Conservation (phyloP, 805 yeast species). For the Scheffersomyces ergatensis region DNA sequence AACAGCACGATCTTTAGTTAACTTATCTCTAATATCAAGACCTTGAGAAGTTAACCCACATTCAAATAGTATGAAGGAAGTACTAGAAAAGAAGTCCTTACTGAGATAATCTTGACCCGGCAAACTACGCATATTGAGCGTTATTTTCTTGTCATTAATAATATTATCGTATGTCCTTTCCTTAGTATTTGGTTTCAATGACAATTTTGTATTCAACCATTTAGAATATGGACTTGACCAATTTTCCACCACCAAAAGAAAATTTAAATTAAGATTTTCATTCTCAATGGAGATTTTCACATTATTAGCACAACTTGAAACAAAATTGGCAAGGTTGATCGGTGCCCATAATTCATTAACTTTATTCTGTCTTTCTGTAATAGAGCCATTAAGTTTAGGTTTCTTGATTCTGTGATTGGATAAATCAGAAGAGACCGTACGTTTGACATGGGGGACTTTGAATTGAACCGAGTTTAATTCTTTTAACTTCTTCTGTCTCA, state of each 20-base stretch:
- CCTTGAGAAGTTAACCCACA: conserved; percentile 39
- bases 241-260: conserved; percentile 45
- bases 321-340: conserved; percentile 33
- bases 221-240: conserved; percentile 47
- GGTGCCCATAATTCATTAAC: conserved; percentile 49
- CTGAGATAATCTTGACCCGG: conserved; percentile 36
- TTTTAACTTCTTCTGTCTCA: conserved; percentile 28
- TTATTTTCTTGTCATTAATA: conserved; percentile 22
- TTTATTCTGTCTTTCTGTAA: conserved; percentile 26
- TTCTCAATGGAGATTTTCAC: conserved; percentile 20
- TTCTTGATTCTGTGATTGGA: conserved; percentile 2
- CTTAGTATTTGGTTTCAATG: conserved; percentile 29
- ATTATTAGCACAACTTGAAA: conserved; percentile 23
- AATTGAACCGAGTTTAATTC: conserved; percentile 28
- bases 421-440: conserved; percentile 11
- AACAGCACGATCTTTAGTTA: conserved; percentile 33
- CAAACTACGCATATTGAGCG: conserved; percentile 37
- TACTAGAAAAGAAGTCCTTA: conserved; percentile 33
- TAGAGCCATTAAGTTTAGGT: conserved; percentile 5
- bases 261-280: conserved; percentile 22
- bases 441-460: conserved; percentile 15
- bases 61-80: conserved; percentile 49
- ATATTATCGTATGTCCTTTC: conserved; percentile 22
- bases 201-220: conserved; percentile 49
- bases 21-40: conserved; percentile 23